Evolutionary conservation across 371 early-diverging fungal species (phyloP), one percentile per base, ranked within the genome.

Genomic region (Mortierella sp.): DNA sequence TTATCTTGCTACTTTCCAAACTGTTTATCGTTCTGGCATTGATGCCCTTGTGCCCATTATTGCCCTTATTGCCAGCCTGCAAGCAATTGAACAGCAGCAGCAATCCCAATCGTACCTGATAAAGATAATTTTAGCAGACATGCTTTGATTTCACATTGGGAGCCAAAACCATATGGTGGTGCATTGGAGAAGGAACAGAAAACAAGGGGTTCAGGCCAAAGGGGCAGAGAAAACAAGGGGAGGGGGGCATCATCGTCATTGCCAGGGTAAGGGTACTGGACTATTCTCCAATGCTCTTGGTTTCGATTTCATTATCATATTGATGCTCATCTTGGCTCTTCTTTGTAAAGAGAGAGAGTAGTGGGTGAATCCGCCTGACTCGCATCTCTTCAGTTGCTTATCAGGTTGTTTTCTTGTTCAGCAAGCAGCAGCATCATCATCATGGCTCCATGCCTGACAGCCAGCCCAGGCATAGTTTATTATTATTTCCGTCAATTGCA

Each of bases 401-500:
- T 57, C 57, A 57, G 59, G 16, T 59, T 59, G 13, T 59, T 55
- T 55, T 26, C 14, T 28, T 55, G 57, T 26, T 31, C 59, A 59
- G 59, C 59, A 31, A 55, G 48, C 5, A 1, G 48, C 48, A 1
- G 48, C 13, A 10, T 5, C 48, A 46, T 46, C 48, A 46, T 46
- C 48, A 46, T 46, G 48, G 48, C 1, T 46, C 48, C 48, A 46
- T 46, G 48, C 48, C 13, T 13, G 13, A 13, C 9, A 59, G 2
- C 59, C 28, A 59, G 14, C 28, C 14, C 31, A 59, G 13, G 26
- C 31, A 59, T 31, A 59, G 59, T 59, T 46, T 46, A 46, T 59
- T 28, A 55, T 59, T 59, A 59, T 59, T 59, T 59, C 59, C 3
- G 48, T 71, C 44, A 31, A 71, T 71, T 71, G 31, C 44, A 43